These are phyloP conservation scores for Elsinoe ampelina DNA, from an alignment of 2,329 filamentous ascomycete genomes.

Conservation along the genomic window DNA sequence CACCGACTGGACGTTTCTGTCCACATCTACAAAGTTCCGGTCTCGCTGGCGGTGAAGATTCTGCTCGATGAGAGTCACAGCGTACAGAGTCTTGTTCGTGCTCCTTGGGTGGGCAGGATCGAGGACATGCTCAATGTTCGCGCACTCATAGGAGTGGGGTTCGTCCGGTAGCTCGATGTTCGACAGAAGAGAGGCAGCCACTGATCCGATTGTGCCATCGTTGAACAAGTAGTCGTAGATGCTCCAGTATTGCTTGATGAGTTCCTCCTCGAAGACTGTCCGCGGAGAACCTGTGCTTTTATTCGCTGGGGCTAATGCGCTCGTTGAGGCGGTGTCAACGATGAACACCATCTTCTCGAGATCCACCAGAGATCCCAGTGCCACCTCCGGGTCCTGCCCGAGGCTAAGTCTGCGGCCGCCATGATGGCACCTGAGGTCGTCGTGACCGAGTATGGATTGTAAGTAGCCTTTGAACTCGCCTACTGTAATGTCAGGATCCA, in stretches of 20 bases:
- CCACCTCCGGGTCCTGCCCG: too few relatives aligned
- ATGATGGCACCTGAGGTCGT: background rate
- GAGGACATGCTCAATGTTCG: background rate
- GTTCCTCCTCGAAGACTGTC: background rate
- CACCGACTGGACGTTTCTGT: background rate
- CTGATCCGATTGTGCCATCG: background rate
- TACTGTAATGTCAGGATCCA: background rate
- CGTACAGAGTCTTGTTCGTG: background rate
- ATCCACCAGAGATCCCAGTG: background rate
- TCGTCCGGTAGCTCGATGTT: background rate
- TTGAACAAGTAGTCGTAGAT: slow-evolving; percentile 2
- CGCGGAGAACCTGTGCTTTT: background rate
- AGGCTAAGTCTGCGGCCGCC: background rate
- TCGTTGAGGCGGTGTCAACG: background rate
- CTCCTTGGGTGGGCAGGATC: background rate
- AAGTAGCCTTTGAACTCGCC: background rate
- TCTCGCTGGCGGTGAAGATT: background rate
- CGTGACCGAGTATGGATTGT: background rate
- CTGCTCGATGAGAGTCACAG: background rate
- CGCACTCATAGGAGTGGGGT: background rate
- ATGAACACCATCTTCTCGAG: background rate
- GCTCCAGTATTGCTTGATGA: background rate
- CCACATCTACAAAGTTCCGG: background rate
- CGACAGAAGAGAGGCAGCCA: background rate
- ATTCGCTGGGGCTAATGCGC: background rate